Evolutionary conservation across 257 asterid genomes (phyloP), one percentile per base, ranked within the genome.

Genomic region (Eustoma russellianum): DNA sequence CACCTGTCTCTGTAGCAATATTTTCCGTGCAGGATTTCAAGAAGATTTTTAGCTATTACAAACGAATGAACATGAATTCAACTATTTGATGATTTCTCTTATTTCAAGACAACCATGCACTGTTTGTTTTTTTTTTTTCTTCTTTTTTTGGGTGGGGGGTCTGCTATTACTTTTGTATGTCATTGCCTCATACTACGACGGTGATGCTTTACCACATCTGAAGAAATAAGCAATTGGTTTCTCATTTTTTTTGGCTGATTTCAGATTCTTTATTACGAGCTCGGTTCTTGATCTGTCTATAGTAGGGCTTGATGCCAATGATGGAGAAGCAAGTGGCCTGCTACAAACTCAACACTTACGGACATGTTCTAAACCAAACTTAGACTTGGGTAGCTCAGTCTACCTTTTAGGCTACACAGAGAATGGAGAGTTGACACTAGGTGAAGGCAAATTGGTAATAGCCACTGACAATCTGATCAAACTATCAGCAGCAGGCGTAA

Each of bases 391-490:
- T 63, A 83, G 74, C 61, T 46, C 74, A 15, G 87, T 88, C 52
- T 92, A 81, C 71, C 88, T 92, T 55, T 65, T 92, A 58, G 97
- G 97, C 19, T 74, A 82, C 66, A 61, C 88, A 1, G 91, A 78
- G 60, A 79, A 83, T 52, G 77, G 74, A 35, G 91, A 88, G 70
- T 66, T 92, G 77, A 73, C 85, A 1, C 85, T 85, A 19, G 93
- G 95, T 55, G 99, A 92, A 73, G 95, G 97, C 15, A 92, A 88
- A 76, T 86, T 92, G 53, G 88, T 85, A 45, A 83, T 92, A 70
- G 95, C 99, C 59, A 92, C 99, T 1, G 99, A 92, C 66, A 92
- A 92, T 73, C 91, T 92, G 33, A 88, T 92, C 63, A 92, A 92
- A 73, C 57, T 92, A 52, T 85, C 93, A 5, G 83, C 99, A 1